Evolutionary conservation across 306 rosid genomes (phyloP).

Genomic region (Pyrus pyrifolia): DNA sequence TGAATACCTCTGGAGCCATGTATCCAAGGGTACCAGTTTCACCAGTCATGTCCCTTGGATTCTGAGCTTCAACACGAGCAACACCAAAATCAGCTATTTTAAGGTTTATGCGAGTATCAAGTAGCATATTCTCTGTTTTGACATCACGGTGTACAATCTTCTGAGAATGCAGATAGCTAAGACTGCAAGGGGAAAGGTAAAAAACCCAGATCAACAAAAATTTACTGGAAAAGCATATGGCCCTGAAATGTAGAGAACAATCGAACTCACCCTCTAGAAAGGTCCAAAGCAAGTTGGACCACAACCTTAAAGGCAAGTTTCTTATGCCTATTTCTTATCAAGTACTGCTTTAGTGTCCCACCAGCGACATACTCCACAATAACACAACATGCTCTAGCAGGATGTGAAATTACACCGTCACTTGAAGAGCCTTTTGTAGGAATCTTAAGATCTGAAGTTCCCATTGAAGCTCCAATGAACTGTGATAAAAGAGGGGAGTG

Average conservation of each 20-base stretch:
- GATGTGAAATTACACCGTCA: conserved; percentile 30
- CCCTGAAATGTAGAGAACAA: background rate
- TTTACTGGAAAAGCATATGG: background rate
- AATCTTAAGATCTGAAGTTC: conserved; percentile 53
- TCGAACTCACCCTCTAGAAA: conserved; percentile 53
- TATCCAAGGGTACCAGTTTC: conserved; percentile 84
- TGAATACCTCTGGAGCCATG: conserved; percentile 74
- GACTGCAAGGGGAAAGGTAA: conserved; percentile 29
- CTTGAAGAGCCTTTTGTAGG: conserved; percentile 41
- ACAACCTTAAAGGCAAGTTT: conserved; percentile 55
- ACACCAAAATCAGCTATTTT: conserved; percentile 78
- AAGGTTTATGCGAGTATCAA: conserved; percentile 21
- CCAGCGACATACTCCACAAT: conserved; percentile 56
- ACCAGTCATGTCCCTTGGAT: conserved; percentile 76
- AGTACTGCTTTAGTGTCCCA: conserved; percentile 52
- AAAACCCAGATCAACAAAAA: background rate
- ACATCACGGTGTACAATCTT: conserved; percentile 73
- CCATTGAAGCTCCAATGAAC: conserved; percentile 77
- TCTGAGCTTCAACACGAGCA: conserved; percentile 74
- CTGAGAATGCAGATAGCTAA: conserved; percentile 60
- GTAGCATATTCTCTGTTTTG: conserved; percentile 63
- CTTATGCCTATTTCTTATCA: conserved; percentile 41
- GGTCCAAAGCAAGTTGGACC: conserved; percentile 57
- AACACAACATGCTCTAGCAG: conserved; percentile 64
- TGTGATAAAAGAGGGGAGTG: conserved; percentile 17